Conservation (phyloP, 768 basidiomycete genomes). For the Lyophyllum atratum region DNA sequence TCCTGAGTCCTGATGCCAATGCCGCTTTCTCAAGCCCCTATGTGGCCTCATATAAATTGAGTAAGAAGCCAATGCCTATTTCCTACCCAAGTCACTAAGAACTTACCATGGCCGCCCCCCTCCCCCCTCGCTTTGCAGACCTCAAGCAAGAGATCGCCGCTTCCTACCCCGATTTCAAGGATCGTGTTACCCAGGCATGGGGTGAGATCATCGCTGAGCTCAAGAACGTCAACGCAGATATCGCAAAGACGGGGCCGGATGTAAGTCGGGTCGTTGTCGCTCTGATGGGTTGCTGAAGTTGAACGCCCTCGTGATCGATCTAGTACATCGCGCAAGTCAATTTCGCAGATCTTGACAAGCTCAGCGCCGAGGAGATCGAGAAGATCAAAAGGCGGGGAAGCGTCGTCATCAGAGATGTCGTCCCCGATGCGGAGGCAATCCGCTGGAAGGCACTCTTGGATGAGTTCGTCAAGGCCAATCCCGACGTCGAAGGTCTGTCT, state of each 20-base stretch:
- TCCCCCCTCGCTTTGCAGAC: conserved; percentile 55
- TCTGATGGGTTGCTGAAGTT: not conserved
- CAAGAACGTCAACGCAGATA: conserved; percentile 41
- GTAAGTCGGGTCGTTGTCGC: conserved; percentile 33
- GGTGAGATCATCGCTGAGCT: conserved; percentile 56
- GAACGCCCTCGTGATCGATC: not conserved
- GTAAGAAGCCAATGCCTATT: not conserved
- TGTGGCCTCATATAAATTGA: not conserved
- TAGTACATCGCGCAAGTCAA: conserved; percentile 66
- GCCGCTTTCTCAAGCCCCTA: not conserved
- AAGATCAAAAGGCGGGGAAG: conserved; percentile 56
- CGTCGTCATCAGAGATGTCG: conserved; percentile 63
- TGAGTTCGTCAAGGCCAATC: conserved; percentile 59
- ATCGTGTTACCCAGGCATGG: conserved; percentile 56
- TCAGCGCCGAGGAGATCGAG: conserved; percentile 47
- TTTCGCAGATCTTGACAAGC: conserved; percentile 51
- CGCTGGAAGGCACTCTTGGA: conserved; percentile 59
- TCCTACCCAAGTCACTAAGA: not conserved
- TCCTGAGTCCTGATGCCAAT: not conserved
- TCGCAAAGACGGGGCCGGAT: conserved; percentile 48
- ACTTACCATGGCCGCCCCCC: conserved; percentile 15
- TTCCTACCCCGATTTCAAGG: conserved; percentile 52
- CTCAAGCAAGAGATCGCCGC: conserved; percentile 59
- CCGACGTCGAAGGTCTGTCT: conserved; percentile 50
- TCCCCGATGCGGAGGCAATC: conserved; percentile 54